These are phyloP conservation scores for Fusarium miscanthi DNA, from an alignment of 2,329 filamentous ascomycete genomes.

Conservation along the genomic window DNA sequence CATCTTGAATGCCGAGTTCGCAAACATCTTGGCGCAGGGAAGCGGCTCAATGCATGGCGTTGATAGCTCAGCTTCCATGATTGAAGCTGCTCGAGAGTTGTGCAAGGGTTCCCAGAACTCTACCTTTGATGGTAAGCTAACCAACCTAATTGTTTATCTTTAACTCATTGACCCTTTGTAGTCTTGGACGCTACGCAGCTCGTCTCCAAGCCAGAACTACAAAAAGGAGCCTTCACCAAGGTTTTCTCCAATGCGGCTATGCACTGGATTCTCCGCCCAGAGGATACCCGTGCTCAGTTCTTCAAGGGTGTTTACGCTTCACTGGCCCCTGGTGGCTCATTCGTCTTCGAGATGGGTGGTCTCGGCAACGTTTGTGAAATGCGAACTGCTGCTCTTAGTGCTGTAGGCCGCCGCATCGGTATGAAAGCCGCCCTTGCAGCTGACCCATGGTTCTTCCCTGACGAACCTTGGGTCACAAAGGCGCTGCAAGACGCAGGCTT, in stretches of 20 bases:
- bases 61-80: slow-evolving; percentile 70
- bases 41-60: slow-evolving; percentile 64
- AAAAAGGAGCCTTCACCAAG: slow-evolving; percentile 59
- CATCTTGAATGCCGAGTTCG: slow-evolving; percentile 66
- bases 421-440: slow-evolving; percentile 59
- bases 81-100: slow-evolving; percentile 60
- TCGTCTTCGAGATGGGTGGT: slow-evolving; percentile 79
- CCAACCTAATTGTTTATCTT: too few relatives aligned
- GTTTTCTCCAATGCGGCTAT: slow-evolving; percentile 75
- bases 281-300: slow-evolving; percentile 58
- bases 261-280: slow-evolving; percentile 71
- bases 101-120: slow-evolving; percentile 53
- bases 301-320: slow-evolving; percentile 63
- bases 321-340: slow-evolving; percentile 65
- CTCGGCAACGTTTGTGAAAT: slow-evolving; percentile 75
- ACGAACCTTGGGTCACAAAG: slow-evolving; percentile 67
- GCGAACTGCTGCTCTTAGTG: slow-evolving; percentile 65
- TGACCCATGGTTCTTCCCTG: slow-evolving; percentile 79
- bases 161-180: slow-evolving; percentile 39
- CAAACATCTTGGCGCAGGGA: slow-evolving; percentile 58
- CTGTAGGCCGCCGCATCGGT: slow-evolving; percentile 63
- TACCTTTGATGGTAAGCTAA: slow-evolving; percentile 57
- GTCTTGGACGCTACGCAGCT: slow-evolving; percentile 61
- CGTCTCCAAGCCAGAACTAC: slow-evolving; percentile 48
- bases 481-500: slow-evolving; percentile 60